phyloP scores from a whole-genome alignment of 495 filamentous ascomycete genomes.

The Tuber microsphaerosporum region DNA sequence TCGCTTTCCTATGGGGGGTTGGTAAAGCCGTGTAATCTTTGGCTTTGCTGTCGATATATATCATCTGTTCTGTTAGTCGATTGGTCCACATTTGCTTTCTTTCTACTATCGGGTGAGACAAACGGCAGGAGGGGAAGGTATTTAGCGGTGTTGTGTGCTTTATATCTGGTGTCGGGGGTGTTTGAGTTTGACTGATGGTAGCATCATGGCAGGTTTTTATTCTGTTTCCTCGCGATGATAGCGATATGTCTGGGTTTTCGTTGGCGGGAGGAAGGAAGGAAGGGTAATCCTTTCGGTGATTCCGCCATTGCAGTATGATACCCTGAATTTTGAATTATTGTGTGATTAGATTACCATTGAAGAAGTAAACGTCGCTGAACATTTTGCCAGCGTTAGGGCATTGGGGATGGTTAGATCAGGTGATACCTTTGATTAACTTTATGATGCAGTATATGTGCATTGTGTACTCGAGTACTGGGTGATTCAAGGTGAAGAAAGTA shows the following conservation, averaged over 20 bases:
- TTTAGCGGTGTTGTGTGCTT: slow-evolving; percentile 24
- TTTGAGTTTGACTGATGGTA: background rate
- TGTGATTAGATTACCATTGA: background rate
- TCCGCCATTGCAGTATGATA: background rate
- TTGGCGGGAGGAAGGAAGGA: background rate
- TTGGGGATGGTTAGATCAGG: background rate
- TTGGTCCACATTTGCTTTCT: slow-evolving; percentile 5
- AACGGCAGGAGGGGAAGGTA: slow-evolving; percentile 8
- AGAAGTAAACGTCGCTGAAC: background rate
- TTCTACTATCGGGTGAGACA: slow-evolving; percentile 2
- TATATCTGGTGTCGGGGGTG: slow-evolving; percentile 16
- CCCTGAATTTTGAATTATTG: background rate
- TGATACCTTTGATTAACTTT: background rate
- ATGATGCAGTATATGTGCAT: background rate
- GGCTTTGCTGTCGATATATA: slow-evolving; percentile 17
- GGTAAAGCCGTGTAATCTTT: slow-evolving; percentile 23
- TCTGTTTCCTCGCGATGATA: background rate
- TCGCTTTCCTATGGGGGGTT: slow-evolving; percentile 6
- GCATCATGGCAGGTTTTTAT: background rate
- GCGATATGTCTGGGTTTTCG: background rate
- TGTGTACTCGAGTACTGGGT: too few relatives aligned
- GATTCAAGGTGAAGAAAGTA: background rate
- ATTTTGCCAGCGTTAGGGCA: background rate
- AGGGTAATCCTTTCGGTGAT: background rate
- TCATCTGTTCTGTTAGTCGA: background rate